A percentile compares a stretch with the other conserved stretches of the same genome.
These are phyloP conservation scores for Aspergillus ochraceus DNA, from an alignment of 2,329 filamentous ascomycete species.

Conservation along the genomic window DNA sequence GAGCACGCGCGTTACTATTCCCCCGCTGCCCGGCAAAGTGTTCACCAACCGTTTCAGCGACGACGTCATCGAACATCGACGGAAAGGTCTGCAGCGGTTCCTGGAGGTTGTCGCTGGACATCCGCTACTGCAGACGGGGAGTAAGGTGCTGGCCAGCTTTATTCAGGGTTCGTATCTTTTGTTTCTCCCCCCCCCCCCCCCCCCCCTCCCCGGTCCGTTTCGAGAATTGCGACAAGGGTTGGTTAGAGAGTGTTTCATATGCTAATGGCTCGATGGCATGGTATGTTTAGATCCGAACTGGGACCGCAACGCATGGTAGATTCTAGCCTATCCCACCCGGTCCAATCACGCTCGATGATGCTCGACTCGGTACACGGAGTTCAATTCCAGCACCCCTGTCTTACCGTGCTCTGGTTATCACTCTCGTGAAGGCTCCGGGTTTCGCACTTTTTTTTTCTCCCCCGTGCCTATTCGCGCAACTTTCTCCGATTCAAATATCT, in stretches of 20 bases:
- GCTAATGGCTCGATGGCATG: slow-evolving; percentile 11
- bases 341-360: not conserved
- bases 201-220: too few relatives aligned
- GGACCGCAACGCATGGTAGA: slow-evolving; percentile 84
- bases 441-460: too few relatives aligned
- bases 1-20: slow-evolving; percentile 89
- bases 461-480: too few relatives aligned
- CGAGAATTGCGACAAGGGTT: too few relatives aligned
- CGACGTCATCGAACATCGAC: slow-evolving; percentile 92
- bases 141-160: slow-evolving; percentile 93
- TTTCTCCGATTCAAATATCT: not conserved
- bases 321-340: not conserved
- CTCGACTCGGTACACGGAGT: not conserved
- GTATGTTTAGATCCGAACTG: slow-evolving; percentile 58
- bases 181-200: too few relatives aligned
- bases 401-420: not conserved
- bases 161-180: slow-evolving; percentile 72
- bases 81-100: slow-evolving; percentile 91
- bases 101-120: slow-evolving; percentile 97
- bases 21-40: slow-evolving; percentile 92
- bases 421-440: not conserved
- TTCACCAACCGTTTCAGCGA: slow-evolving; percentile 98
- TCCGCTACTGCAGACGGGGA: slow-evolving; percentile 93
- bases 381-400: not conserved
- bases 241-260: too few relatives aligned